Percentiles rank a stretch among this genome's conserved stretches.
Evolutionary conservation across 83 land plant genomes (phyloP).

Genomic region (Isoetes engelmannii): DNA sequence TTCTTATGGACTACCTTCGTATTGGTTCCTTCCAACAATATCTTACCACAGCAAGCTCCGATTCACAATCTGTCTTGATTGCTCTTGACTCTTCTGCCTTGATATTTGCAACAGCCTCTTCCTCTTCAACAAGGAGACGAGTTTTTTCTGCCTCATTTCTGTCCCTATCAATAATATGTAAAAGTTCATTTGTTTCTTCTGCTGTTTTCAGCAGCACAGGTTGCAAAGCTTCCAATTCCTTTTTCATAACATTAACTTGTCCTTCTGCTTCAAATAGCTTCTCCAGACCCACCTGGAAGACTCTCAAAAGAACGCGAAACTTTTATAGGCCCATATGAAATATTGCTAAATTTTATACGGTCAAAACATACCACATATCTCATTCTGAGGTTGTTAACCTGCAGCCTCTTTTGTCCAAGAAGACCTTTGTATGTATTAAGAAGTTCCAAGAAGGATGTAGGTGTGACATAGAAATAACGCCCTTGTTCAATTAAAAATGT

Average conservation of each 20-base stretch:
- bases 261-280: constrained; percentile 32
- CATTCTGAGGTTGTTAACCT: constrained; percentile 27
- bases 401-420: constrained; percentile 24
- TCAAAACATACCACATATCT: constrained; percentile 28
- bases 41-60: constrained; percentile 45
- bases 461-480: constrained; percentile 35
- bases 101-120: constrained; percentile 38
- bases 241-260: constrained; percentile 38
- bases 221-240: constrained; percentile 33
- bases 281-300: constrained; percentile 31
- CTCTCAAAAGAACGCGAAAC: not conserved
- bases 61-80: constrained; percentile 41
- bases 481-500: constrained; percentile 27
- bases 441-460: constrained; percentile 41
- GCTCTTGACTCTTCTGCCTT: constrained; percentile 39
- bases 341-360: not conserved
- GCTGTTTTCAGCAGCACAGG: constrained; percentile 33
- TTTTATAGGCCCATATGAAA: not conserved
- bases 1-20: no score
- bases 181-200: constrained; percentile 28
- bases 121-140: constrained; percentile 27
- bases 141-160: constrained; percentile 38
- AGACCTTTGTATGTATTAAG: constrained; percentile 34
- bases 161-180: constrained; percentile 28
- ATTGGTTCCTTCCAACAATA: no score